phyloP scores from a whole-genome alignment of 2,329 filamentous ascomycete genomes.

The Sporothrix globosa region DNA sequence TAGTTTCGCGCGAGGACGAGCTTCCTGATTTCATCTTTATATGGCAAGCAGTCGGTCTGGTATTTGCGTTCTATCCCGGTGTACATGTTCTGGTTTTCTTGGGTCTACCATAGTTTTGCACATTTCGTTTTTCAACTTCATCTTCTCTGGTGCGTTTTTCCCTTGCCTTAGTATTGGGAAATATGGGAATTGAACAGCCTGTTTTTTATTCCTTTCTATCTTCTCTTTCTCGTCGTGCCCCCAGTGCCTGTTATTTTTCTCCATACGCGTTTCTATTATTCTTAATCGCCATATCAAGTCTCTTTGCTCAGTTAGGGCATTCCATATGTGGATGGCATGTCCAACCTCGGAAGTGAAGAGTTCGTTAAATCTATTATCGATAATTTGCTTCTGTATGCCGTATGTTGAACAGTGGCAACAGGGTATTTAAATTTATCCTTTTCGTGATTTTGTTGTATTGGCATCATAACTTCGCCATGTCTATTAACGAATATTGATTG shows the following conservation, averaged over 20 bases:
- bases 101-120: neutral
- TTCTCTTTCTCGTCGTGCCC: neutral
- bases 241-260: neutral
- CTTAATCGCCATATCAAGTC: neutral
- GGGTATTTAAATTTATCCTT: too few relatives aligned
- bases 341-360: too few relatives aligned
- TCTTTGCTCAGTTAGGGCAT: neutral
- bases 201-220: neutral
- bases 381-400: too few relatives aligned
- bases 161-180: constrained; percentile 3
- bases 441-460: too few relatives aligned
- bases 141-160: neutral
- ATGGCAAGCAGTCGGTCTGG: constrained; percentile 13
- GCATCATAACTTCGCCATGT: too few relatives aligned
- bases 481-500: too few relatives aligned
- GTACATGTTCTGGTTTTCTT: constrained; percentile 7
- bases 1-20: neutral
- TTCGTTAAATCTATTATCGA: too few relatives aligned
- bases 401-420: too few relatives aligned
- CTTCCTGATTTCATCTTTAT: neutral
- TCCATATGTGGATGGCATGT: too few relatives aligned
- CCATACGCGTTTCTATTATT: neutral
- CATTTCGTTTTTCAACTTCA: neutral
- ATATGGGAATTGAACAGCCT: neutral
- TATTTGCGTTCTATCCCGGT: constrained; percentile 7